Evolutionary conservation across 345 rosid genomes (phyloP).

Genomic region (Bruguiera parviflora): DNA sequence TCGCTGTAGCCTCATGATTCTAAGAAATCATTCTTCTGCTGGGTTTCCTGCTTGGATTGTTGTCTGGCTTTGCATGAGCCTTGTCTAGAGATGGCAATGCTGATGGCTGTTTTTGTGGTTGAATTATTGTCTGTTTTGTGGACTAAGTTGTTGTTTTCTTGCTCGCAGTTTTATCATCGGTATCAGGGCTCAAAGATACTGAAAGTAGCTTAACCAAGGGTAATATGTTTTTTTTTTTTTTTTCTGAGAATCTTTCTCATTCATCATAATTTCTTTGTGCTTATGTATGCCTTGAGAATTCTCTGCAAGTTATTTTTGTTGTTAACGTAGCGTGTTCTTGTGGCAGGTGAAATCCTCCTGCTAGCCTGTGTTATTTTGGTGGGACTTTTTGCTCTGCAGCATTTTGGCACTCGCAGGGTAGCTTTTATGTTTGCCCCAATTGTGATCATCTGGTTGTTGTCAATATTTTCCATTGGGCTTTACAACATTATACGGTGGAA

Average conservation of each 20-base stretch:
- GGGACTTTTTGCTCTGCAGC: slow-evolving; percentile 93
- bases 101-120: background rate
- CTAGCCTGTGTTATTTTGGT: slow-evolving; percentile 82
- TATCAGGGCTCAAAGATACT: slow-evolving; percentile 67
- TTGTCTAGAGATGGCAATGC: background rate
- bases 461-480: slow-evolving; percentile 67
- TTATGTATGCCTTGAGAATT: background rate
- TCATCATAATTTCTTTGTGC: slow-evolving; percentile 5
- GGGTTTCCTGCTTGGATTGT: background rate
- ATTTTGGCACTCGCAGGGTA: slow-evolving; percentile 81
- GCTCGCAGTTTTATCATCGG: slow-evolving; percentile 75
- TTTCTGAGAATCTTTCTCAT: background rate
- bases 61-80: background rate
- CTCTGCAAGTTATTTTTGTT: slow-evolving; percentile 4
- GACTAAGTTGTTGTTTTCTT: slow-evolving; percentile 19
- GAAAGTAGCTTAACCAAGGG: slow-evolving; percentile 50
- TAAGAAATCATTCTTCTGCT: slow-evolving; percentile 2
- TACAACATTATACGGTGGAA: slow-evolving; percentile 74
- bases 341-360: slow-evolving; percentile 57
- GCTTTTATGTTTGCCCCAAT: slow-evolving; percentile 91
- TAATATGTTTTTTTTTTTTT: slow-evolving; percentile 23
- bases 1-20: background rate
- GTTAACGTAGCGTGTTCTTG: slow-evolving; percentile 13
- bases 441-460: slow-evolving; percentile 73
- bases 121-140: background rate